Base-by-base conservation (phyloP, 352 stramenopile genomes). In the Salisapilia sapeloensis region DNA sequence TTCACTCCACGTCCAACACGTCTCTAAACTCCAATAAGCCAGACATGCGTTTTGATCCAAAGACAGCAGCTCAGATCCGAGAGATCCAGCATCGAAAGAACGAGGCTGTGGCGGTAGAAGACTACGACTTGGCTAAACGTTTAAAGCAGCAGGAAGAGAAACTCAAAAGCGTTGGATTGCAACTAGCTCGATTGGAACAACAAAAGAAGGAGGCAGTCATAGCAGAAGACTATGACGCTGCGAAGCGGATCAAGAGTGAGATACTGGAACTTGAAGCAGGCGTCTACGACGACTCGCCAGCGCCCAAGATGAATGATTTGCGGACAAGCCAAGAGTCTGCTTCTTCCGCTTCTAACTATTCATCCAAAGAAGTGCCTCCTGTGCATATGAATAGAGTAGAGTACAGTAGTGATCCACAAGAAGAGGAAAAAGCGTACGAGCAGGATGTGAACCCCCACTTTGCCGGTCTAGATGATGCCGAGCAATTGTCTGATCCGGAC, bases 161-260 rank as follows among this genome's bases (percentile, higher is more conserved):
- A 33, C 56, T 96, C 27, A 95, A 96, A 47, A 86, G 58, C 26
- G 53, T 92, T 30, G 85, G 86, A 1, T 44, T 87, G 20, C 63
- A 93, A 44, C 56, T 96, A 24, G 72, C 83, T 8, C 54, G 77
- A 7, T 56, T 96, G 0, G 78, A 95, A 28, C 48, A 61, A 3
- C 71, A 83, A 27, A 96, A 96, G 43, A 57, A 57, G 37, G 62
- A 92, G 23, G 85, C 85, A 0, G 85, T 96, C 12, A 57, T 67
- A 2, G 82, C 74, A 16, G 86, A 96, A 48, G 85, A 96, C 42
- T 96, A 96, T 34, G 85, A 96, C 35, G 35, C 69, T 12, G 86
- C 86, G 15, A 93, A 94, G 49, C 56, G 60, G 12, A 69, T 96
- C 23, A 96, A 96, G 42, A 55, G 83, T 25, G 75, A 92, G 35